Evolutionary conservation across 179 eudicot species (phyloP).

Genomic region (Nepenthes alata): DNA sequence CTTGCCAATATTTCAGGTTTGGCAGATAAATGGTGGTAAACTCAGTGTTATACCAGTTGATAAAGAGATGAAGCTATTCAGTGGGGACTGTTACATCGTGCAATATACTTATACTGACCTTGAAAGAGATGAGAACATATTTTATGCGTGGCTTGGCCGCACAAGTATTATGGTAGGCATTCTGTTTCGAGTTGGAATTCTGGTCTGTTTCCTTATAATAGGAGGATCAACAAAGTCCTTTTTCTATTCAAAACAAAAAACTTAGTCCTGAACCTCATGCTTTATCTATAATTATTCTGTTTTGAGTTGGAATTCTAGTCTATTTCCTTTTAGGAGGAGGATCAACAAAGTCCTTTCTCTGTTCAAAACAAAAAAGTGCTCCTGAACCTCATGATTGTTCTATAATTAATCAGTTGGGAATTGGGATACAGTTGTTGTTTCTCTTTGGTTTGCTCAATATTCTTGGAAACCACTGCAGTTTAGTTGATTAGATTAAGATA

Average conservation of each 20-base stretch:
- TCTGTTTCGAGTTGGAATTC: background rate
- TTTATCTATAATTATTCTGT: too few relatives aligned
- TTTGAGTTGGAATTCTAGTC: background rate
- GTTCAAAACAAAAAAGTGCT: too few relatives aligned
- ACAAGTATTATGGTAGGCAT: conserved; percentile 23
- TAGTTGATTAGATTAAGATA: too few relatives aligned
- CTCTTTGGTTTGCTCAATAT: too few relatives aligned
- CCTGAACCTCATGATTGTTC: too few relatives aligned
- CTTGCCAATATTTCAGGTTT: conserved; percentile 19
- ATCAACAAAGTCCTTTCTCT: background rate
- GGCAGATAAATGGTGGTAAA: conserved; percentile 28
- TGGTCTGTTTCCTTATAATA: background rate
- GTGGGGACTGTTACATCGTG: conserved; percentile 35
- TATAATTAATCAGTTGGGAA: too few relatives aligned
- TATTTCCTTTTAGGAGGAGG: background rate
- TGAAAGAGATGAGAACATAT: conserved; percentile 28
- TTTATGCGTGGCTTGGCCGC: conserved; percentile 38
- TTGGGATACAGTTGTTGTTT: too few relatives aligned
- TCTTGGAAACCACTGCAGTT: too few relatives aligned
- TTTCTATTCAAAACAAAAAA: background rate
- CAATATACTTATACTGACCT: conserved; percentile 27
- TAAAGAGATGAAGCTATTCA: conserved; percentile 23
- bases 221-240: background rate
- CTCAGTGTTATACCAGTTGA: conserved; percentile 18
- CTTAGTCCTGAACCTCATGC: too few relatives aligned